Evolutionary conservation across 78 protist species (phyloP).

Genomic region (Protostelium mycophagum): DNA sequence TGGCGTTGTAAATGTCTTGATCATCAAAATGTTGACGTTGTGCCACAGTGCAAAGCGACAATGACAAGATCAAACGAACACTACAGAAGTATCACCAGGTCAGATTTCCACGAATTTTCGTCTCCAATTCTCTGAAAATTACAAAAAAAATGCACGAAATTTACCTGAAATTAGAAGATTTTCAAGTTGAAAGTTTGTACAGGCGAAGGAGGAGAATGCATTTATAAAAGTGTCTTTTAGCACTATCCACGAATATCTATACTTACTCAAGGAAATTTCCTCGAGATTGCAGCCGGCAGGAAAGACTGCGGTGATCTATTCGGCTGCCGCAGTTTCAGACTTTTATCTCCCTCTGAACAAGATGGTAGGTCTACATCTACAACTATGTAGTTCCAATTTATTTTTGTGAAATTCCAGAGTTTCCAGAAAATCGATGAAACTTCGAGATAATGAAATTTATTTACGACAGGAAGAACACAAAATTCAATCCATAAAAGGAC

Average conservation of each 20-base stretch:
- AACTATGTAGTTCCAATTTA: neutral
- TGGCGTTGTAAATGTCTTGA: no score
- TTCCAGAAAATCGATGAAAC: no score
- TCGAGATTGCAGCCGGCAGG: conserved; percentile 5
- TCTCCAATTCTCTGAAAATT: neutral
- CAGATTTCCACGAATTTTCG: neutral
- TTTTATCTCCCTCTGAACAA: conserved; percentile 58
- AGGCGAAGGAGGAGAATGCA: neutral
- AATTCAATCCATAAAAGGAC: conserved; percentile 49
- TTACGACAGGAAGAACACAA: conserved; percentile 38
- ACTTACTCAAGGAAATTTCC: conserved; percentile 18
- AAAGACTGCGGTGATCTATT: conserved; percentile 34
- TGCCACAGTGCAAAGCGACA: neutral
- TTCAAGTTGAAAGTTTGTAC: no score
- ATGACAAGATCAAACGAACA: neutral
- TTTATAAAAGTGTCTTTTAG: conserved; percentile 37
- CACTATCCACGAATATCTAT: conserved; percentile 66
- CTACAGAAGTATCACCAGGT: neutral
- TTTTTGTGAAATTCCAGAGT: neutral
- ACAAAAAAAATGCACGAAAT: no score
- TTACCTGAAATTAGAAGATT: no score
- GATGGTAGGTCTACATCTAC: conserved; percentile 6
- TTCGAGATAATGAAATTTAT: neutral
- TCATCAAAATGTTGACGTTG: no score
- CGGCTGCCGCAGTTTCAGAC: conserved; percentile 81